Evolutionary conservation across 495 filamentous ascomycete species (phyloP), one percentile per base, ranked within the genome.

Genomic region (Penicillium alfredii): DNA sequence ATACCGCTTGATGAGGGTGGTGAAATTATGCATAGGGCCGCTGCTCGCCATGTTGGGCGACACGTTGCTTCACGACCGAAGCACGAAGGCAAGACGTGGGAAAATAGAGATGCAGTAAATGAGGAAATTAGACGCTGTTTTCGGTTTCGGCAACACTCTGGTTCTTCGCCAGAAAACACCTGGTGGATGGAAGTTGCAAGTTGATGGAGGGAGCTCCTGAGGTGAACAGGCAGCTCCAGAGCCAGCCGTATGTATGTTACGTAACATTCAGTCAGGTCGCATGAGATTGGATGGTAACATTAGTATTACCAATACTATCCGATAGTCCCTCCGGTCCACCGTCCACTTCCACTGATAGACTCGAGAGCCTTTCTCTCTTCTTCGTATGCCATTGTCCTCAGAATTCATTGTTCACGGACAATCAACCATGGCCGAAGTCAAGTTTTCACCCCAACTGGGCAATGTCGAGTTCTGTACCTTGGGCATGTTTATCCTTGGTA

Each of bases 401-500:
- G 20, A 15, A 21, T 26, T 3, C 27, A 17, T 17, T 20, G 10
- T 17, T 46, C 25, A 11, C 20, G 11, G 3, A 4, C 29, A n/a
- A 5, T 13, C 4, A 30, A 35, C 6, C 8, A 61, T 64, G 53
- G 29, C 45, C 15, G 36, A 22, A 28, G 33, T 19, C 10, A 27
- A 34, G 27, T 9, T n/a, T 6, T 12, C 6, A 12, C 13, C 13
- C 30, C 40, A 38, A 18, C 9, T 26, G 13, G 30, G 22, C 14
- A 43, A 51, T 18, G 76, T 88, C 31, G 84, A 88, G 41, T 88
- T 95, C 51, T 83, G 82, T 47, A 94, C 89, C 1, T 55, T 97
- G 51, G 90, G 87, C 52, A 95, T 96, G 90, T 89, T 95, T 50
- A 95, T 94, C 31, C 84, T 97, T 38, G 89, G 88, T 93, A 74